A percentile compares a stretch with the other conserved stretches of the same genome.
phyloP scores from a whole-genome alignment of 345 rosid genomes.

The Aethionema arabicum region DNA sequence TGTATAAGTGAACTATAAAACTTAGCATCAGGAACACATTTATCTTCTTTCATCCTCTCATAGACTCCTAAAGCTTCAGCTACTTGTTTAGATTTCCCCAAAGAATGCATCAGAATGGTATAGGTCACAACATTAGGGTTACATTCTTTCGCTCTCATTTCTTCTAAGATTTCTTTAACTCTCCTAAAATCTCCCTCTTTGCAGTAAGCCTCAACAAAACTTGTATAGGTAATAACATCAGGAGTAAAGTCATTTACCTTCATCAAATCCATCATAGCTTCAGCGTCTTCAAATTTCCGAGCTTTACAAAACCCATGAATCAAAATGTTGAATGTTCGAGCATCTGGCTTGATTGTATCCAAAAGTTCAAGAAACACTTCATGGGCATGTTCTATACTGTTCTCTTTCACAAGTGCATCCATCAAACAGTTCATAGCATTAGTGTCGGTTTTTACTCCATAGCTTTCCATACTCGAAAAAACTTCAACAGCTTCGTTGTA shows the following conservation, averaged over 20 bases:
- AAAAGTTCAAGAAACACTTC: conserved; percentile 40
- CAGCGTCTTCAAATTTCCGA: conserved; percentile 56
- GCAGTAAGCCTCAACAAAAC: conserved; percentile 68
- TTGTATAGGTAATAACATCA: conserved; percentile 60
- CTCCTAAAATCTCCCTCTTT: conserved; percentile 65
- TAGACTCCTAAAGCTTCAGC: conserved; percentile 64
- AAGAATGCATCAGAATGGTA: conserved; percentile 68
- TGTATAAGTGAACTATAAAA: conserved; percentile 70
- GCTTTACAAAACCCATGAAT: conserved; percentile 81
- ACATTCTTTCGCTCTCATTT: conserved; percentile 67
- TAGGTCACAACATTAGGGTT: conserved; percentile 59
- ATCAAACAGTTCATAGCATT: conserved; percentile 55
- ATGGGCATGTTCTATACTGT: conserved; percentile 64
- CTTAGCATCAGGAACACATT: conserved; percentile 61
- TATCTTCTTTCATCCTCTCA: conserved; percentile 65
- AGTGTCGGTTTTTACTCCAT: conserved; percentile 49
- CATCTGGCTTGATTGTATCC: conserved; percentile 36
- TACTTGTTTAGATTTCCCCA: conserved; percentile 68
- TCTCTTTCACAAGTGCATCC: conserved; percentile 80
- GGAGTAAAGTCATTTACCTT: conserved; percentile 48
- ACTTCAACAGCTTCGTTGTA: conserved; percentile 58
- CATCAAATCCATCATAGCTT: conserved; percentile 63
- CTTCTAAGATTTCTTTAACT: conserved; percentile 52
- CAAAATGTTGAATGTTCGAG: conserved; percentile 54
- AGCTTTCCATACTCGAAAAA: conserved; percentile 54